phyloP scores from a whole-genome alignment of 1,284 basidiomycete species.

The Tremellales sp. region DNA sequence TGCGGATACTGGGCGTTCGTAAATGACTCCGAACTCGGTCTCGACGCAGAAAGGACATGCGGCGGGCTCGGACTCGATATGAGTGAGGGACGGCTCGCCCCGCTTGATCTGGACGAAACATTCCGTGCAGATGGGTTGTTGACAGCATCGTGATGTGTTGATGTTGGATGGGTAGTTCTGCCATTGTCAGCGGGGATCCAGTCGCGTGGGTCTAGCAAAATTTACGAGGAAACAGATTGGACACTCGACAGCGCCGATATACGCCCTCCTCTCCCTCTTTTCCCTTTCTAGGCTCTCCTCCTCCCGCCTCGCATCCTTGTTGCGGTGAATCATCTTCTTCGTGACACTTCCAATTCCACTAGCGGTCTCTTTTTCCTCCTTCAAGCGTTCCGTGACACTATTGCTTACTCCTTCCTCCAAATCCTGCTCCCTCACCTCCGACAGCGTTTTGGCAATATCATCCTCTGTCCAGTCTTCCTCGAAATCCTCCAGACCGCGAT shows the following conservation, averaged over 20 bases:
- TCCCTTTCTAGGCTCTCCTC: slow-evolving; percentile 54
- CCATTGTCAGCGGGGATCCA: background rate
- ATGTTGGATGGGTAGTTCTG: slow-evolving; percentile 84
- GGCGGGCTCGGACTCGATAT: slow-evolving; percentile 85
- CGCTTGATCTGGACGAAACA: slow-evolving; percentile 99
- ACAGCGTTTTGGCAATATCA: slow-evolving; percentile 57
- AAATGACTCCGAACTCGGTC: slow-evolving; percentile 91
- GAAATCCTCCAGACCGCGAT: slow-evolving; percentile 90
- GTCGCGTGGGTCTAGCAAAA: too few species aligned
- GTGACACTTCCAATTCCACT: slow-evolving; percentile 18
- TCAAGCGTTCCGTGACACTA: slow-evolving; percentile 27
- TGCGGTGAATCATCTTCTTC: slow-evolving; percentile 30
- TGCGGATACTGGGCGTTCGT: slow-evolving; percentile 61
- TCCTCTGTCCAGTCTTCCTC: slow-evolving; percentile 79
- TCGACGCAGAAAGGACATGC: slow-evolving; percentile 97
- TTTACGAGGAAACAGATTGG: slow-evolving; percentile 98
- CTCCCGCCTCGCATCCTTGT: slow-evolving; percentile 13
- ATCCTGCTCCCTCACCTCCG: slow-evolving; percentile 36
- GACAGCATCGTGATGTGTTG: slow-evolving; percentile 94
- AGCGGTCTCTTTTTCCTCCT: slow-evolving; percentile 32
- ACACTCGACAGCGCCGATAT: slow-evolving; percentile 85
- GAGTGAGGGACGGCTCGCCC: slow-evolving; percentile 84
- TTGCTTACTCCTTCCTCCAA: slow-evolving; percentile 35
- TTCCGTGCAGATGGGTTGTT: slow-evolving; percentile 97
- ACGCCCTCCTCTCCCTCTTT: slow-evolving; percentile 65